Percentiles rank a stretch among this genome's conserved stretches.
Conservation (phyloP, 495 filamentous ascomycete genomes). For the Penicillium taxi region DNA sequence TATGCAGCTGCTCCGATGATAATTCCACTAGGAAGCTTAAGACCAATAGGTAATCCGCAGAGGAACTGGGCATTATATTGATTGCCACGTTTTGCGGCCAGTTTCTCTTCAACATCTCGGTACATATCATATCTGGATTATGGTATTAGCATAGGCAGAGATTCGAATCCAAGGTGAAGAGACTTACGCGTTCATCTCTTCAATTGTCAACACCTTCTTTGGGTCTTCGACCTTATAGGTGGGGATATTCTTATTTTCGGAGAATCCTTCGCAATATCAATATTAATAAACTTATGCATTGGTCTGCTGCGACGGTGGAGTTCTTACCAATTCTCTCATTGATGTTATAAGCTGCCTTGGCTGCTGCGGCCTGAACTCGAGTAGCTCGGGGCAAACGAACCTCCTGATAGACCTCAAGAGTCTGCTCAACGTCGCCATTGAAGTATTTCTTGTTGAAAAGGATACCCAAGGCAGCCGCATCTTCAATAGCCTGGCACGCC, state of each 20-base stretch:
- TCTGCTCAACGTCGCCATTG: conserved; percentile 30
- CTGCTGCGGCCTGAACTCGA: conserved; percentile 36
- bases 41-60: conserved; percentile 30
- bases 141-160: conserved; percentile 5
- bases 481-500: conserved; percentile 45
- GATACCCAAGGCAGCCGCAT: conserved; percentile 40
- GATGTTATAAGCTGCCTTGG: conserved; percentile 43
- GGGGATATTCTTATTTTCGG: conserved; percentile 33
- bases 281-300: no score
- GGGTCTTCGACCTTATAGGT: conserved; percentile 41
- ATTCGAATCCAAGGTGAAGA: not conserved
- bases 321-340: conserved; percentile 42
- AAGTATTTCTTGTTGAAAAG: conserved; percentile 39
- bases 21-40: conserved; percentile 32
- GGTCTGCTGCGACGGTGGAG: not conserved
- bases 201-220: conserved; percentile 43
- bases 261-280: no score
- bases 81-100: conserved; percentile 18
- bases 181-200: conserved; percentile 46
- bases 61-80: conserved; percentile 22
- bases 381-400: conserved; percentile 38
- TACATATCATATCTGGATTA: conserved; percentile 42
- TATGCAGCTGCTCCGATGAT: conserved; percentile 14
- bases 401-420: conserved; percentile 37
- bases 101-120: conserved; percentile 35